phyloP scores from a whole-genome alignment of 1,284 basidiomycete species.

The Athelia sp. region DNA sequence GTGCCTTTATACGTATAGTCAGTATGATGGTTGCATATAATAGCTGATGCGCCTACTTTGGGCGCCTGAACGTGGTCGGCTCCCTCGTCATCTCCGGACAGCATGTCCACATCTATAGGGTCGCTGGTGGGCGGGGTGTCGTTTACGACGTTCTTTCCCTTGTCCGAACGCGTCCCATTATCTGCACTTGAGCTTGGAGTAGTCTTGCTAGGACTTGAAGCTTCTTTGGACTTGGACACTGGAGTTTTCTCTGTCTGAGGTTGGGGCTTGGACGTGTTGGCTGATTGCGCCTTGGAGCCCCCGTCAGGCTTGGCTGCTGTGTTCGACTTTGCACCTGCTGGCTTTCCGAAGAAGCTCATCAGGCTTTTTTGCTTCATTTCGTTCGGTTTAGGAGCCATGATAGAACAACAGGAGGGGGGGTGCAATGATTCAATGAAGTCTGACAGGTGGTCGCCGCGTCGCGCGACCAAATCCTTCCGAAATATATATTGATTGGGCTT shows the following conservation, averaged over 20 bases:
- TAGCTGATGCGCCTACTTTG: slow-evolving; percentile 24
- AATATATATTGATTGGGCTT: too few relatives aligned
- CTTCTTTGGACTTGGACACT: slow-evolving; percentile 20
- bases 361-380: slow-evolving; percentile 69
- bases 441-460: too few relatives aligned
- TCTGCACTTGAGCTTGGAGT: slow-evolving; percentile 26
- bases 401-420: background rate
- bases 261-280: slow-evolving; percentile 20
- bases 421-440: too few relatives aligned
- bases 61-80: slow-evolving; percentile 23
- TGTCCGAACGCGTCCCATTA: slow-evolving; percentile 43
- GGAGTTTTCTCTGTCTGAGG: slow-evolving; percentile 30
- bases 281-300: slow-evolving; percentile 20
- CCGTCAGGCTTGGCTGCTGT: slow-evolving; percentile 18
- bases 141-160: slow-evolving; percentile 33
- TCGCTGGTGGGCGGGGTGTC: slow-evolving; percentile 75
- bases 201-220: slow-evolving; percentile 12
- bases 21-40: background rate
- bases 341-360: slow-evolving; percentile 62
- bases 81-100: slow-evolving; percentile 43
- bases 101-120: slow-evolving; percentile 68
- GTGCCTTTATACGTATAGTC: slow-evolving; percentile 15
- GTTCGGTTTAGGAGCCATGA: background rate
- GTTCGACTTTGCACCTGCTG: slow-evolving; percentile 19
- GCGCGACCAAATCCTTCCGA: too few relatives aligned